These are phyloP conservation scores for Clonostachys sp. DNA, from an alignment of 2,329 filamentous ascomycete genomes.

Conservation along the genomic window DNA sequence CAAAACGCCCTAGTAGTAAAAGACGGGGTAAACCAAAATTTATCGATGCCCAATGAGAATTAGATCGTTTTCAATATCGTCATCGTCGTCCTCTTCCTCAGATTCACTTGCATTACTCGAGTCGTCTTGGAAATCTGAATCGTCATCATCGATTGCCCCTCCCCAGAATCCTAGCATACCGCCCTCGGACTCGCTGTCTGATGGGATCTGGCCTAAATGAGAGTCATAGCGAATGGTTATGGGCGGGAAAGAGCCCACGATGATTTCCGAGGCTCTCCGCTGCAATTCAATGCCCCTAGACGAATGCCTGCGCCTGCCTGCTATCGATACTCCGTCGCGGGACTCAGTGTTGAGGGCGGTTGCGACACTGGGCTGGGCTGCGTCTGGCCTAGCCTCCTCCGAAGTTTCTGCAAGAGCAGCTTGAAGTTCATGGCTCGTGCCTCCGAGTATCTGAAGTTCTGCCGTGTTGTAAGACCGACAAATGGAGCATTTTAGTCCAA, in stretches of 20 bases:
- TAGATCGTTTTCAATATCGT: conserved; percentile 46
- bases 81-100: conserved; percentile 35
- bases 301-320: conserved; percentile 29
- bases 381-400: not conserved
- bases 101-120: conserved; percentile 33
- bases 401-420: conserved; percentile 13
- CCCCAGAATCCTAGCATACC: conserved; percentile 57
- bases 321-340: not conserved
- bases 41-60: conserved; percentile 43
- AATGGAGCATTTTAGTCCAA: conserved; percentile 82
- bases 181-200: conserved; percentile 42
- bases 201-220: conserved; percentile 5
- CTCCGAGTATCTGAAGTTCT: conserved; percentile 56
- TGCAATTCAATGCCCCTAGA: conserved; percentile 26
- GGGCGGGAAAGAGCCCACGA: conserved; percentile 40
- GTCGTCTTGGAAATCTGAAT: conserved; percentile 39
- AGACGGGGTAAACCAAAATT: conserved; percentile 4
- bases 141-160: conserved; percentile 38
- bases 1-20: too few relatives aligned
- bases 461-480: conserved; percentile 68
- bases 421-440: conserved; percentile 18
- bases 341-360: not conserved
- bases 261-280: conserved; percentile 27
- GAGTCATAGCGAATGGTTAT: conserved; percentile 9
- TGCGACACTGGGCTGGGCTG: not conserved